Base-by-base conservation (phyloP, 805 yeast genomes). In the Wickerhamiella vanderwaltii region DNA sequence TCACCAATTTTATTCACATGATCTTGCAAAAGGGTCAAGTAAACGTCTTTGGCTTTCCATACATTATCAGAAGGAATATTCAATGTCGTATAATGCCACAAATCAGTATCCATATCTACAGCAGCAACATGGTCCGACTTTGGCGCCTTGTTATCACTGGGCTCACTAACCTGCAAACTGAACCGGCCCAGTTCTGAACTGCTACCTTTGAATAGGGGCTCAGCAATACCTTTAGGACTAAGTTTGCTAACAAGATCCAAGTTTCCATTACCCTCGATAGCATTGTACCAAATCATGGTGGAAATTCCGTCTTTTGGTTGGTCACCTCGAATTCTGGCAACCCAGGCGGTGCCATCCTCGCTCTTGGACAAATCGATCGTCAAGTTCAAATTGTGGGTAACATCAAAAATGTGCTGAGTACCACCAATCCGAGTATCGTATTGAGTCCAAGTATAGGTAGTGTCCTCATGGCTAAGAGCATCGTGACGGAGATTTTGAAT, bases 341-440 rank as follows among this genome's bases (percentile, higher is more conserved):
- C 94, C 97, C 98, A 88, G 28, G 52, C 51, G 35, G 80, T 77
- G 13, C 73, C 73, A 3, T 79, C 82, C 43, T 73, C 78, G 37
- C 73, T 70, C 61, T 91, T 91, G 23, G 80, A 80, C 58, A 86
- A 82, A 46, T 79, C 82, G 5, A 83, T 74, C 0, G 73, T 71
- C 29, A 91, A 52, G 42, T 72, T 71, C 3, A 86, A 59, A 42
- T 74, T 73, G 46, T 75, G 71, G 25, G 72, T 80, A 16, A 62
- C 59, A 57, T 91, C 98, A 28, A 66, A 62, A 22, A 91, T 75
- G 1, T 72, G 64, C 55, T 91, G 88, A 46, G 71, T 65, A 0
- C 98, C 98, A 18, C 98, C 98, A 11, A 61, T 38, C 48, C 97
- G 69, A 4, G 95, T 86, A 56, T 91, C 97, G 57, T 80, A 91